Evolutionary conservation across 257 asterid species (phyloP), one percentile per base, ranked within the genome.

Genomic region (Voacanga thouarsii): DNA sequence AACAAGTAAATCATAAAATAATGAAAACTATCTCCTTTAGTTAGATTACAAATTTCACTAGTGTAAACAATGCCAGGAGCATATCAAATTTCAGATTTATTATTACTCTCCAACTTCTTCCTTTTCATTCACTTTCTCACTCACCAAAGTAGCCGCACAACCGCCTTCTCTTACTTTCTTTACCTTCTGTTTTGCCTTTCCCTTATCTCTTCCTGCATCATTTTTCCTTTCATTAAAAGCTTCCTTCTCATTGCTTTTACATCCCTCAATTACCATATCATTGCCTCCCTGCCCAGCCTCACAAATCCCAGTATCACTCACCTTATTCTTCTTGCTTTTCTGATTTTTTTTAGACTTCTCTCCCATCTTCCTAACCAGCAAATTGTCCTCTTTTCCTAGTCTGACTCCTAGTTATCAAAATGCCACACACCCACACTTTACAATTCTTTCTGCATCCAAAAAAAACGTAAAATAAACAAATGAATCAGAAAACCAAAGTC

Each of bases 301-400:
- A 26, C 3, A 26, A 77, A 69, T 12, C 47, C 37, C 45, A 6
- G 19, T 14, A 63, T 65, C 45, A 63, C 8, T 49, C 44, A 37
- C 73, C 24, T 28, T 50, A 30, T 80, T 47, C 24, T 14, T n/a
- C 23, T 75, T 69, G 37, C 39, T 12, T 69, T 80, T 75, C 77
- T 68, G 59, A 33, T 15, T 44, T 72, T 75, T 41, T 18, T 60
- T 56, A 12, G 79, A 7, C 56, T 74, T 55, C 79, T 41, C 51
- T 0, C 0, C 65, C 75, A 55, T 78, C 71, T 78, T 56, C 43
- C 10, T 12, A 14, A 24, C 69, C 60, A 45, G 28, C 49, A 64
- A 51, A 19, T 21, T 6, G 23, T 43, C 59, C 53, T 30, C 66
- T 30, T 59, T 49, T 19, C 63, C 72, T 37, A 60, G 30, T 59